Base-by-base conservation (phyloP, 768 basidiomycete species). In the Lenzites betulinus region DNA sequence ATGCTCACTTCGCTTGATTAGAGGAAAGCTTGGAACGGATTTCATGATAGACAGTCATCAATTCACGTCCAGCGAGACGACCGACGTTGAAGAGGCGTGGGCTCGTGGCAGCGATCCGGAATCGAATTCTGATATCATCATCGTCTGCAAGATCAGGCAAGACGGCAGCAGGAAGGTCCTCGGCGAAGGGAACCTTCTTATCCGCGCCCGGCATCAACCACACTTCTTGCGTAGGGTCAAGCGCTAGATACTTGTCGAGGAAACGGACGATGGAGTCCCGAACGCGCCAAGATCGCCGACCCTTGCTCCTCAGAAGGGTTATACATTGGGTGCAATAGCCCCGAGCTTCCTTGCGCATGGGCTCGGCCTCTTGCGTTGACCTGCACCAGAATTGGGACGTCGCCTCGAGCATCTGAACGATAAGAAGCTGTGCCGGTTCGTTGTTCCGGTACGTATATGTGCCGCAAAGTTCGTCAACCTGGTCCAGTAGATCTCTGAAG, bases 101-200 rank as follows among this genome's bases (percentile, higher is more conserved):
- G 53, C 79, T 85, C n/a, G 82, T 72, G 15, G 79, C 75, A 1
- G 89, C 89, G 1, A 82, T 83, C 30, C 91, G 86, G 69, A 94
- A 90, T 16, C 96, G 86, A 47, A 97, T 89, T 33, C 94, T 84
- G 20, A 90, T 85, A 69, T 98, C 95, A 41, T 77, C 73, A 71
- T 98, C 91, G n/a, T 73, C 68, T 22, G 79, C 80, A 66, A 92
- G 65, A 26, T 70, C 69, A 12, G 83, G 82, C 35, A 92, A 77
- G 33, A 85, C 69, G 65, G 64, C 61, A 54, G 79, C 68, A 13
- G 88, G 83, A 61, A 78, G 65, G 35, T 76, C 70, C 43, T 76
- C 72, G 3, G 23, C 9, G 12, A 12, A 20, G 2, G 50, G 39
- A 20, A 70, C 72, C 8, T 52, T 26, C 22, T 51, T 5, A 22